These are phyloP conservation scores for Apiospora koreana DNA, from an alignment of 2,329 filamentous ascomycete species.

Conservation along the genomic window DNA sequence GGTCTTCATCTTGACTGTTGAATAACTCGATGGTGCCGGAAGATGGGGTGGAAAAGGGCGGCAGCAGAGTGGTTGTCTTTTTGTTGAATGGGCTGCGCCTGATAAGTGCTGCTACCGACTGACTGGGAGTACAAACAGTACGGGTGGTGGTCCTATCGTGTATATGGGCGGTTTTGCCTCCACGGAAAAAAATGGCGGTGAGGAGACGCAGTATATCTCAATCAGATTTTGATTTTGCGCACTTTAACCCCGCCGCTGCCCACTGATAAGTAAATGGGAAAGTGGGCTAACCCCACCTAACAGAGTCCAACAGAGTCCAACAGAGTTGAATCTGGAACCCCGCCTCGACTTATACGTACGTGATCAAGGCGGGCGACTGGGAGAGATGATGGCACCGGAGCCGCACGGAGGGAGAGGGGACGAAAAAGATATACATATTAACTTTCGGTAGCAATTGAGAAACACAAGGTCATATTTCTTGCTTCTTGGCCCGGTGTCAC, in stretches of 20 bases:
- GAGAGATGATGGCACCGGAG: neutral
- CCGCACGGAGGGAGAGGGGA: neutral
- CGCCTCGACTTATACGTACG: neutral
- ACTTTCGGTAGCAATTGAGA: neutral
- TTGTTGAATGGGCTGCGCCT: neutral
- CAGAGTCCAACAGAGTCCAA: neutral
- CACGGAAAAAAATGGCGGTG: conserved; percentile 11
- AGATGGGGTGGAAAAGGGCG: neutral
- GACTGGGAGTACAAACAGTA: neutral
- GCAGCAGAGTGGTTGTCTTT: neutral
- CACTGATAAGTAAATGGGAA: neutral
- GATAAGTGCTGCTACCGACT: conserved; percentile 4
- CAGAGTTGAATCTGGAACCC: neutral
- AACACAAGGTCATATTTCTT: neutral
- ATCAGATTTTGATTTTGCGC: conserved; percentile 9
- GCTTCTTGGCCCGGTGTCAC: neutral
- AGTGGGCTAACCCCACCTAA: neutral
- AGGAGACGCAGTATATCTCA: neutral
- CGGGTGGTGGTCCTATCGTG: neutral
- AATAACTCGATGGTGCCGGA: neutral
- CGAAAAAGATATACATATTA: too few species aligned
- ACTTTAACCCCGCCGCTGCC: conserved; percentile 3
- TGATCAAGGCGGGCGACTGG: neutral
- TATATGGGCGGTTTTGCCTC: conserved; percentile 6
- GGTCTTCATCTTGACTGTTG: conserved; percentile 14